Evolutionary conservation across 495 filamentous ascomycete genomes (phyloP).

Genomic region (Penicillium longicatenatum): DNA sequence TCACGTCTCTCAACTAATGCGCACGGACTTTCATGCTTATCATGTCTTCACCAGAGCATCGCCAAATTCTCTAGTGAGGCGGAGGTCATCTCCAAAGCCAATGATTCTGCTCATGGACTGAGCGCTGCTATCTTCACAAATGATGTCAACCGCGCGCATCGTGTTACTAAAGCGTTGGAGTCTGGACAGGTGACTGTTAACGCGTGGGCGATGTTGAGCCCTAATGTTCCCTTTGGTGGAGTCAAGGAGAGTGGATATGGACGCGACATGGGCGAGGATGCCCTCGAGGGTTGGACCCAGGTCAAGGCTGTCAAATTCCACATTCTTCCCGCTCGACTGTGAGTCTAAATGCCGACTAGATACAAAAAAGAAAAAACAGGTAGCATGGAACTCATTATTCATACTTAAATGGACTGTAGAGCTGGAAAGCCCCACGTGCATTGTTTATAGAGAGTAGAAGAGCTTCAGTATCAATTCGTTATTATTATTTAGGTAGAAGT

Average conservation of each 20-base stretch:
- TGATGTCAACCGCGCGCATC: conserved; percentile 73
- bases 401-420: neutral
- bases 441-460: too few relatives aligned
- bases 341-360: neutral
- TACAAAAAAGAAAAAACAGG: neutral
- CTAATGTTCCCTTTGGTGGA: conserved; percentile 51
- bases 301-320: conserved; percentile 30
- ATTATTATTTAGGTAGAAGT: neutral
- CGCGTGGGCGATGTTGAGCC: conserved; percentile 24
- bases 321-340: conserved; percentile 23
- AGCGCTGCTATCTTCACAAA: conserved; percentile 81
- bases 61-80: conserved; percentile 73
- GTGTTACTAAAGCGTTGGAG: conserved; percentile 76
- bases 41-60: conserved; percentile 21
- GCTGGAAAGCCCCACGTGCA: too few relatives aligned
- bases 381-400: neutral
- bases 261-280: conserved; percentile 43
- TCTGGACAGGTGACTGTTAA: conserved; percentile 54
- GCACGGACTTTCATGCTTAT: conserved; percentile 1
- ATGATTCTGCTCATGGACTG: conserved; percentile 82
- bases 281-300: conserved; percentile 29
- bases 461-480: neutral
- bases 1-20: neutral
- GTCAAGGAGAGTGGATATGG: conserved; percentile 60
- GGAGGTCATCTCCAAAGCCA: conserved; percentile 79